A percentile compares a stretch with the other conserved stretches of the same genome.
Conservation (phyloP, 768 basidiomycete genomes). For the Paxillus rubicundulus region DNA sequence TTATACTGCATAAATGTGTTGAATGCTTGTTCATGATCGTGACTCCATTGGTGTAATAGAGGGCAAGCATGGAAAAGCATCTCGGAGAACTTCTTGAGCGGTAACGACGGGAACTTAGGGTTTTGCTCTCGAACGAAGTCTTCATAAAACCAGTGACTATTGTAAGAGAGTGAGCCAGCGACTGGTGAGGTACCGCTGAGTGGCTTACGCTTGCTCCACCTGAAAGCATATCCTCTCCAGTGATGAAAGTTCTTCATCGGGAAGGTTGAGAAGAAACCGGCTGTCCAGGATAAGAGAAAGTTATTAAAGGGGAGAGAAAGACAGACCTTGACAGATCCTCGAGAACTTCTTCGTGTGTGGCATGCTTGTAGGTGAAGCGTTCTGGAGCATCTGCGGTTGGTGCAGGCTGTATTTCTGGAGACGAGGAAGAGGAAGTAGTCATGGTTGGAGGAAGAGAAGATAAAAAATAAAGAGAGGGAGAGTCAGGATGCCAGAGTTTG, state of each 20-base stretch:
- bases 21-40: conserved; percentile 84
- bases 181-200: conserved; percentile 7
- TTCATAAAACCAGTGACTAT: conserved; percentile 99
- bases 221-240: conserved; percentile 97
- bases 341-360: conserved; percentile 79
- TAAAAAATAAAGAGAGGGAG: conserved; percentile 32
- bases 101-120: conserved; percentile 79
- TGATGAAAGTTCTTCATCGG: conserved; percentile 86
- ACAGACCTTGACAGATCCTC: conserved; percentile 85
- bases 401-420: conserved; percentile 63
- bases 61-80: conserved; percentile 87
- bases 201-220: conserved; percentile 94
- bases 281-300: conserved; percentile 38
- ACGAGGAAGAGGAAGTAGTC: conserved; percentile 77
- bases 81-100: conserved; percentile 90
- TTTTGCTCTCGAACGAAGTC: conserved; percentile 95
- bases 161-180: conserved; percentile 10
- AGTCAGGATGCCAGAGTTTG: conserved; percentile 17
- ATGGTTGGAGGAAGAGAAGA: conserved; percentile 39
- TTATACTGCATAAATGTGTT: conserved; percentile 94
- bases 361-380: conserved; percentile 61
- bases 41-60: conserved; percentile 75
- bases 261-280: conserved; percentile 95
- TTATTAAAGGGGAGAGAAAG: conserved; percentile 4
- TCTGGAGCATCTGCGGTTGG: conserved; percentile 39